These are phyloP conservation scores for Dictyostelium brefeldianum DNA, from an alignment of 78 protist genomes.

Conservation along the genomic window DNA sequence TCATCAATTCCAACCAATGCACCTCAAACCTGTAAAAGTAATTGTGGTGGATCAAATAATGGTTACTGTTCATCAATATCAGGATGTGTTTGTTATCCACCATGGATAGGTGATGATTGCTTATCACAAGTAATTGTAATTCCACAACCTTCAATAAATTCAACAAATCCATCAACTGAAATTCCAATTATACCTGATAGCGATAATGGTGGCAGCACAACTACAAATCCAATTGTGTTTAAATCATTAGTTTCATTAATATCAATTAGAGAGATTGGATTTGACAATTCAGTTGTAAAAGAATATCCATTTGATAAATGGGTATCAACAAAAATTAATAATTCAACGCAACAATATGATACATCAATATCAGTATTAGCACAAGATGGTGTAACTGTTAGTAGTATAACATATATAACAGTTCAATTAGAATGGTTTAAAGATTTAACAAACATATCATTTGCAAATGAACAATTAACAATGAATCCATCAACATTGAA, in stretches of 20 bases:
- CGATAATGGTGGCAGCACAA: too few species aligned
- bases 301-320: neutral
- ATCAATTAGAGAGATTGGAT: constrained; percentile 27
- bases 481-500: constrained; percentile 37
- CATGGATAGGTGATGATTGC: constrained; percentile 29
- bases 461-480: constrained; percentile 14
- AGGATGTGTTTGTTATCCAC: constrained; percentile 8
- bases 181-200: neutral
- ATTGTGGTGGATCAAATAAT: neutral
- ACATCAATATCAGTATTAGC: neutral
- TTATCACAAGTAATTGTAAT: neutral
- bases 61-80: neutral
- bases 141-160: neutral
- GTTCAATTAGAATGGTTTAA: constrained; percentile 15
- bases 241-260: constrained; percentile 1
- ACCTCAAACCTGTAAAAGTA: neutral
- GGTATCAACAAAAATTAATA: neutral
- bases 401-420: neutral
- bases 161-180: neutral
- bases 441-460: neutral
- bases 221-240: neutral
- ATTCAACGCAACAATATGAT: neutral
- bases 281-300: neutral
- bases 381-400: neutral
- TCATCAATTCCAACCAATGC: neutral